Percentiles rank a stretch among this genome's conserved stretches.
phyloP scores from a whole-genome alignment of 495 filamentous ascomycete species.

The Pyrenula aspistea region DNA sequence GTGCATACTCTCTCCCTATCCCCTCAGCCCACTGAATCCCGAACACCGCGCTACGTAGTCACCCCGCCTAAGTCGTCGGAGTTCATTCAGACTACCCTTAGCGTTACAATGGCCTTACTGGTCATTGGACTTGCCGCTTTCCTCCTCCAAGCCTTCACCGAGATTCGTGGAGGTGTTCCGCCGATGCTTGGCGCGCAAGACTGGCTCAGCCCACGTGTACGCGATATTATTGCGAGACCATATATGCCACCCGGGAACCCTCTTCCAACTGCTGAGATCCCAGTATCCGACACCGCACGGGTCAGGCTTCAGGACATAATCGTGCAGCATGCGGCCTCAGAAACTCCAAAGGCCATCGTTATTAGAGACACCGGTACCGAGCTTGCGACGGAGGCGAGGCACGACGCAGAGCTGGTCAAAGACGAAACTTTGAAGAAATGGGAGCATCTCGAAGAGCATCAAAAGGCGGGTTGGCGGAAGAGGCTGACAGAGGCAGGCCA shows the following conservation, averaged over 20 bases:
- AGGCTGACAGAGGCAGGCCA: conserved; percentile 56
- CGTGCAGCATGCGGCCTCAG: conserved; percentile 2
- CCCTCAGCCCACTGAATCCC: conserved; percentile 31
- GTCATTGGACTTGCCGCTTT: conserved; percentile 44
- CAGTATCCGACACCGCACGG: background rate
- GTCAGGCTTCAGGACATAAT: background rate
- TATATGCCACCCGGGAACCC: conserved; percentile 13
- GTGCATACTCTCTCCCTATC: conserved; percentile 74
- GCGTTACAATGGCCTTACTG: conserved; percentile 36
- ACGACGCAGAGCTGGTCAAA: background rate
- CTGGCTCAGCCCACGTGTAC: conserved; percentile 27
- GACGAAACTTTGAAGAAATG: conserved; percentile 22
- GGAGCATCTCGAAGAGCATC: conserved; percentile 47
- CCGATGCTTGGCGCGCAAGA: conserved; percentile 42
- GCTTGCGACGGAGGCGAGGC: conserved; percentile 25
- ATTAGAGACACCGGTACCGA: conserved; percentile 14
- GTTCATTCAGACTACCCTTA: conserved; percentile 30
- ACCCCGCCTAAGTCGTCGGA: conserved; percentile 39
- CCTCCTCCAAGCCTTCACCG: conserved; percentile 52
- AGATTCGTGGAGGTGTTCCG: conserved; percentile 49
- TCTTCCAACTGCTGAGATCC: conserved; percentile 1
- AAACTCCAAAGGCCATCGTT: conserved; percentile 12
- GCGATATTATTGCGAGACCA: conserved; percentile 17
- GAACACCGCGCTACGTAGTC: conserved; percentile 56
- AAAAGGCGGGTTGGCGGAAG: conserved; percentile 57